Conservation (phyloP, 768 basidiomycete species). For the Psilocybe subaeruginosa region DNA sequence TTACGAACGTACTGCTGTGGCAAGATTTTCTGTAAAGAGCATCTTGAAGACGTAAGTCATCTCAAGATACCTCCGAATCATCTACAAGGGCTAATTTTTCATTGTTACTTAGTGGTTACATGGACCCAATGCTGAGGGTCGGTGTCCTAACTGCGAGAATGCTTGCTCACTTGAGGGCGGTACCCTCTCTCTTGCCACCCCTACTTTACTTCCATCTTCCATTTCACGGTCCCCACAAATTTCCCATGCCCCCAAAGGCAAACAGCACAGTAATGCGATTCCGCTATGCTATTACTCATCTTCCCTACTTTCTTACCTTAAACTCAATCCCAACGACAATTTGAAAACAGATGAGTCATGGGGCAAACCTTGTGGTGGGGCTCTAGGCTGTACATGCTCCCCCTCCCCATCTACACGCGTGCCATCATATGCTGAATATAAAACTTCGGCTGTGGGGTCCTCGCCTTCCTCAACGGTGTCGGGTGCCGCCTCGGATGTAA, state of each 20-base stretch:
- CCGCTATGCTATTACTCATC: not conserved
- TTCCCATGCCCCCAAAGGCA: conserved; percentile 9
- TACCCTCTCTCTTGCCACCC: conserved; percentile 28
- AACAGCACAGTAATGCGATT: not conserved
- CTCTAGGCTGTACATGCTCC: not conserved
- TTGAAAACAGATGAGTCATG: not conserved
- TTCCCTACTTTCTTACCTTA: not conserved
- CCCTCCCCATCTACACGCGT: not conserved
- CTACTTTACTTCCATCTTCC: conserved; percentile 16
- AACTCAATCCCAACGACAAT: not conserved
- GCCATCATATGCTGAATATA: not conserved
- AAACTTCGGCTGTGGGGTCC: too few relatives aligned
- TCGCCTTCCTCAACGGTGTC: too few relatives aligned
- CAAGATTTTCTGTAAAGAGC: conserved; percentile 34
- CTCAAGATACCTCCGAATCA: not conserved
- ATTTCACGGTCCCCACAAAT: not conserved
- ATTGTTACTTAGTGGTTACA: conserved; percentile 30
- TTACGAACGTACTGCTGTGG: conserved; percentile 34
- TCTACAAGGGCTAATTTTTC: not conserved
- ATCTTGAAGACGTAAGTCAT: conserved; percentile 31
- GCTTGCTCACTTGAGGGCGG: conserved; percentile 28
- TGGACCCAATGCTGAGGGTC: conserved; percentile 33
- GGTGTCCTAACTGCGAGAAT: conserved; percentile 35
- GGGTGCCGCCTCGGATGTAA: too few relatives aligned
- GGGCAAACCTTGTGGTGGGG: not conserved